These are phyloP conservation scores for Pinus tabuliformis DNA, from an alignment of 75 land plant genomes.

Conservation along the genomic window DNA sequence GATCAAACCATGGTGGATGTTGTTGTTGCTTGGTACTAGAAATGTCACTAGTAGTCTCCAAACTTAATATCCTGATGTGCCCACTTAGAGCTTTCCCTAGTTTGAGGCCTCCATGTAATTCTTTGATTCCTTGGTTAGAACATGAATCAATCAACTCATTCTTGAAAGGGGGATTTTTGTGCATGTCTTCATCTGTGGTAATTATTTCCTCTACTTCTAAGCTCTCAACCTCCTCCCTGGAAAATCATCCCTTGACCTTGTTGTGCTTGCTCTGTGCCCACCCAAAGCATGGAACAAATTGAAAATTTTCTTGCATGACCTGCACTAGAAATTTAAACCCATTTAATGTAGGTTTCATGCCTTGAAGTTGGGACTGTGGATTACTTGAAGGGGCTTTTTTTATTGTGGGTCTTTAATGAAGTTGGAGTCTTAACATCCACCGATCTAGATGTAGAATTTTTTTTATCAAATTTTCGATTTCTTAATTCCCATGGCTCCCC, in stretches of 20 bases:
- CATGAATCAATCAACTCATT: background rate
- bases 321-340: conserved; percentile 15
- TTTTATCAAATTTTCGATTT: background rate
- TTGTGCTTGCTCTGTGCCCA: conserved; percentile 27
- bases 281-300: conserved; percentile 22
- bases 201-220: background rate
- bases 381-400: background rate
- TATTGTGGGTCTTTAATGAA: background rate
- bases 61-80: too few relatives aligned
- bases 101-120: background rate
- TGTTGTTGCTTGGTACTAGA: background rate
- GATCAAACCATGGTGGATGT: conserved; percentile 6
- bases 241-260: conserved; percentile 14
- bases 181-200: conserved; percentile 1
- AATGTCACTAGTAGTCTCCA: too few relatives aligned
- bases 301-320: conserved; percentile 19
- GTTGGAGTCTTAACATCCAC: background rate
- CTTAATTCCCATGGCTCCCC: conserved; percentile 1
- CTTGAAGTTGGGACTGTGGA: background rate
- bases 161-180: background rate
- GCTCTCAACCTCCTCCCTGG: background rate
- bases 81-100: background rate
- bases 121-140: background rate
- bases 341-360: background rate
- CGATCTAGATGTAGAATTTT: background rate